Percentiles rank a stretch among this genome's conserved stretches.
phyloP scores from a whole-genome alignment of 768 basidiomycete species.

The Tephrocybe rancida region DNA sequence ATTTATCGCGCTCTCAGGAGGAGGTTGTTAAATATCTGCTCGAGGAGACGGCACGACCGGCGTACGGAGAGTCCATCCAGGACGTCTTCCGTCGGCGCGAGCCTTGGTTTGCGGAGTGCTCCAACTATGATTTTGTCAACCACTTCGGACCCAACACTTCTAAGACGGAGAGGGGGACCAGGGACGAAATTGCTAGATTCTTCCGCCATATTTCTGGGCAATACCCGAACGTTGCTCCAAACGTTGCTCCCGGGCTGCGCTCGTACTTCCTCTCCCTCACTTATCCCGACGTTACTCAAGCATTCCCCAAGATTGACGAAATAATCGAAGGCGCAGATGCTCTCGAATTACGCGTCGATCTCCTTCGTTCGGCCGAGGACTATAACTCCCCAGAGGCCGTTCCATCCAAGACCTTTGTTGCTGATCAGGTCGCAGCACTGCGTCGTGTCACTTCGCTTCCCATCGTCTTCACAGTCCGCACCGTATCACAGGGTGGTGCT shows the following conservation, averaged over 20 bases:
- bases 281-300: slow-evolving; percentile 82
- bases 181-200: slow-evolving; percentile 76
- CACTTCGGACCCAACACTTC: slow-evolving; percentile 42
- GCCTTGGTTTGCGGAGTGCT: slow-evolving; percentile 86
- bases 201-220: slow-evolving; percentile 86
- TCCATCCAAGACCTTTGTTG: slow-evolving; percentile 73
- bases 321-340: slow-evolving; percentile 87
- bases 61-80: slow-evolving; percentile 84
- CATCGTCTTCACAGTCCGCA: slow-evolving; percentile 90
- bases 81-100: slow-evolving; percentile 83
- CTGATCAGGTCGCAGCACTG: slow-evolving; percentile 77
- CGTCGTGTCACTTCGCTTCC: slow-evolving; percentile 80
- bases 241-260: slow-evolving; percentile 54
- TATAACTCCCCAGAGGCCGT: slow-evolving; percentile 52
- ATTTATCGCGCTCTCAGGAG: slow-evolving; percentile 77
- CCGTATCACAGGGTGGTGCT: slow-evolving; percentile 85
- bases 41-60: slow-evolving; percentile 77
- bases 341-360: slow-evolving; percentile 91
- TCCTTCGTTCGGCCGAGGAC: slow-evolving; percentile 61
- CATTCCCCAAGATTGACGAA: slow-evolving; percentile 68
- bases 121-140: slow-evolving; percentile 85
- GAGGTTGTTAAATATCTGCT: slow-evolving; percentile 84
- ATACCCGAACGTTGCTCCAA: slow-evolving; percentile 62
- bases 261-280: slow-evolving; percentile 94
- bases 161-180: slow-evolving; percentile 35